Percentiles rank a stretch among this genome's conserved stretches.
Evolutionary conservation across 257 asterid genomes (phyloP).

Genomic region (Solanum medicagineum): DNA sequence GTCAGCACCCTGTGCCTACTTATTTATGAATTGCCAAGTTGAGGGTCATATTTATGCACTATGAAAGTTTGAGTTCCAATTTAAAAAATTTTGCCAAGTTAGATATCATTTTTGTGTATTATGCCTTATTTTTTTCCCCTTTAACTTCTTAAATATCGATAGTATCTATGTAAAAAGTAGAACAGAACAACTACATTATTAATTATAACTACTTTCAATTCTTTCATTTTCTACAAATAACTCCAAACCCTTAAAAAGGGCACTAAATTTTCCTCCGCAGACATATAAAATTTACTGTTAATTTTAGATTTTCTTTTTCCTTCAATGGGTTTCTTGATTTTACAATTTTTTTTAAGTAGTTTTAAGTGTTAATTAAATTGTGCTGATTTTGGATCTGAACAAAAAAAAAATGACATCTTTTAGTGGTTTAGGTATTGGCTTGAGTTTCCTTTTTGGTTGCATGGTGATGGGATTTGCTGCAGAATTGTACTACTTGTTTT

Average conservation of each 20-base stretch:
- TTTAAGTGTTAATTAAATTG: background rate
- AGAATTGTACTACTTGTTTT: conserved; percentile 55
- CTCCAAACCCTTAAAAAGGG: background rate
- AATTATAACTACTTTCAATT: background rate
- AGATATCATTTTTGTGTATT: no score
- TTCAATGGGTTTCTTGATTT: background rate
- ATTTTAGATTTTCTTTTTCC: background rate
- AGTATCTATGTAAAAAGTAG: background rate
- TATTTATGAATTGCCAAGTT: no score
- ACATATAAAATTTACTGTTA: no score
- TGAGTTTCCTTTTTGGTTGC: conserved; percentile 56
- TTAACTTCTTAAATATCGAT: background rate
- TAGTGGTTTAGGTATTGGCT: conserved; percentile 44
- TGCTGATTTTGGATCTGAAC: background rate
- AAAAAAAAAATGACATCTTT: conserved; percentile 31
- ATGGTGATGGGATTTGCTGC: conserved; percentile 43
- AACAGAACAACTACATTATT: background rate
- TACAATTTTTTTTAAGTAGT: background rate
- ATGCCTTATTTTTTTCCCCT: background rate
- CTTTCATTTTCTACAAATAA: background rate
- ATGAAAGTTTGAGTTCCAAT: no score
- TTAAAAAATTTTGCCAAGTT: no score
- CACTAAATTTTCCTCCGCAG: no score
- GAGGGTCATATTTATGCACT: no score
- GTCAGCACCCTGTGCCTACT: no score